Percentiles rank a stretch among this genome's conserved stretches.
These are phyloP conservation scores for Venturia pyrina DNA, from an alignment of 2,329 filamentous ascomycete species.

Conservation along the genomic window DNA sequence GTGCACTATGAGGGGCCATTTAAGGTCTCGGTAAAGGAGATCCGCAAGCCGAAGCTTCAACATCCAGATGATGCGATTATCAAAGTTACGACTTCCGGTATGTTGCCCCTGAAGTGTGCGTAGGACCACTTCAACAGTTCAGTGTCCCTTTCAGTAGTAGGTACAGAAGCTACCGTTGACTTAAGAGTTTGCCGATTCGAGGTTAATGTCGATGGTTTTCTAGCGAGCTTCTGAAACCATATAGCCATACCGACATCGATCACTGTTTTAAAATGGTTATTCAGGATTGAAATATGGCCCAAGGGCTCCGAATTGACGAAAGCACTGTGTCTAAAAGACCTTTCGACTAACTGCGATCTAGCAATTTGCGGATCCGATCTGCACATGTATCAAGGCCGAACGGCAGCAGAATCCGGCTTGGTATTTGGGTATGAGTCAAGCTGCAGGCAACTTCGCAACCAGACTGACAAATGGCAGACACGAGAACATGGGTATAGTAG, in stretches of 20 bases:
- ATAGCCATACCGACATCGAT: too few species aligned
- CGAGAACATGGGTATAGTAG: constrained; percentile 51
- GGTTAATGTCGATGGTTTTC: too few species aligned
- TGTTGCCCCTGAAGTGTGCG: background rate
- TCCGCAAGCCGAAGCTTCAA: constrained; percentile 47
- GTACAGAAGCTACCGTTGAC: too few species aligned
- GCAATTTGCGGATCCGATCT: constrained; percentile 41
- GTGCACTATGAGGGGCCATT: constrained; percentile 53
- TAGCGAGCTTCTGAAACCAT: too few species aligned
- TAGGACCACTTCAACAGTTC: too few species aligned
- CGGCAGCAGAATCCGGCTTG: constrained; percentile 50
- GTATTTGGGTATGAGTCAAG: constrained; percentile 36
- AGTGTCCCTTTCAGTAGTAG: too few species aligned
- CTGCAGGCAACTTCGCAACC: background rate
- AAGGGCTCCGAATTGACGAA: too few species aligned
- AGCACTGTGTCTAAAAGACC: too few species aligned
- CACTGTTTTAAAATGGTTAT: too few species aligned
- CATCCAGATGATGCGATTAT: constrained; percentile 57
- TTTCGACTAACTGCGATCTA: background rate
- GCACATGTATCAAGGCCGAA: constrained; percentile 57
- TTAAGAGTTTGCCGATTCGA: too few species aligned
- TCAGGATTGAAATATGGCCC: too few species aligned
- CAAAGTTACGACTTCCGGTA: constrained; percentile 53
- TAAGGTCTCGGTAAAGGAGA: constrained; percentile 52
- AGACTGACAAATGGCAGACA: constrained; percentile 27